These are phyloP conservation scores for Kockiozyma suomiensis DNA, from an alignment of 805 yeast species.

Conservation along the genomic window DNA sequence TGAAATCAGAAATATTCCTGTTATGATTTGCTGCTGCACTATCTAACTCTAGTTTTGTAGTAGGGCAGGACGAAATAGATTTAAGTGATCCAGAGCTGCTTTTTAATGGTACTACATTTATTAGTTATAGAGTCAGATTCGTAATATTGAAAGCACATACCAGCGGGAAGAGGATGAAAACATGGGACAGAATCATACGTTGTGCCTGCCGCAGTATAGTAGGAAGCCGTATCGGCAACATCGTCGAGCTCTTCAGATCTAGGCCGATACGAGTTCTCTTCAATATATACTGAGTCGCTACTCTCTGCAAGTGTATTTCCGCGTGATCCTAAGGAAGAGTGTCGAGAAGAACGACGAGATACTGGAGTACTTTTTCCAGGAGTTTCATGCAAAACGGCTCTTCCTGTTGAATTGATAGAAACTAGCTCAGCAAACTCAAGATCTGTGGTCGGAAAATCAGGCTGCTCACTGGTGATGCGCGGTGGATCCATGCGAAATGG, in stretches of 20 bases:
- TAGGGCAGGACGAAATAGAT: too few species aligned
- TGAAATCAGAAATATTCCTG: conserved; percentile 21
- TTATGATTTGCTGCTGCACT: neutral
- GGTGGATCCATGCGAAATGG: neutral
- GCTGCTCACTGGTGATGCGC: neutral
- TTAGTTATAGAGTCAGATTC: too few species aligned
- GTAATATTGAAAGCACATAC: neutral
- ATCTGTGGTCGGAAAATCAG: neutral
- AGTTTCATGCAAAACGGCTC: neutral
- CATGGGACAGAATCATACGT: neutral
- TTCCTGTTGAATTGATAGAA: neutral
- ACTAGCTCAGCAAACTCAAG: neutral
- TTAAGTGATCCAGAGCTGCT: too few species aligned
- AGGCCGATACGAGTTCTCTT: too few species aligned
- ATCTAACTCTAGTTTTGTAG: too few species aligned
- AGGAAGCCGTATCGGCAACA: neutral
- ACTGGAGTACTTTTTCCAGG: too few species aligned
- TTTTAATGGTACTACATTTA: too few species aligned
- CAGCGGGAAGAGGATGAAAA: neutral
- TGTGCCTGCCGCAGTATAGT: neutral
- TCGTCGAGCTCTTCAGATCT: neutral
- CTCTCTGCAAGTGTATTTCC: too few species aligned
- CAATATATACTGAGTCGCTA: too few species aligned
- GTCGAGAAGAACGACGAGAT: neutral
- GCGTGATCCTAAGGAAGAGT: neutral